phyloP scores from a whole-genome alignment of 2,329 filamentous ascomycete genomes.

The Dothiorella sarmentorum region DNA sequence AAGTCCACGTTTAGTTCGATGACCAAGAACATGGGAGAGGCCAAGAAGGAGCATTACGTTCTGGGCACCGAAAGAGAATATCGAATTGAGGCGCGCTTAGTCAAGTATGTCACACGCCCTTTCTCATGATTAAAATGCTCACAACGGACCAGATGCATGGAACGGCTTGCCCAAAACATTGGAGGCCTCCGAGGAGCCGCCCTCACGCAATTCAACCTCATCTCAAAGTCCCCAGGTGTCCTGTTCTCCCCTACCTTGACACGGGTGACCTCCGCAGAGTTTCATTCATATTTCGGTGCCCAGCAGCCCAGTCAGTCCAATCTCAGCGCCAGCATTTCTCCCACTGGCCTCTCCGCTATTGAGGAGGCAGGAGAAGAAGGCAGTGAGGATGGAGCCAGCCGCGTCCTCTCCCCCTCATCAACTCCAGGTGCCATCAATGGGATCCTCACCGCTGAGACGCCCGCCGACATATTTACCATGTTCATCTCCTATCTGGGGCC shows the following conservation, averaged over 20 bases:
- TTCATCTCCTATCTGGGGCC: conserved; percentile 89
- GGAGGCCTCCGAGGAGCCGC: conserved; percentile 88
- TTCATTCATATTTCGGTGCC: neutral
- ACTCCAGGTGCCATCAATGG: conserved; percentile 17
- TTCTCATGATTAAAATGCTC: neutral
- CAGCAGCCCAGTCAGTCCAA: neutral
- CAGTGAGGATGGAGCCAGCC: neutral
- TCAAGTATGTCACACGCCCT: conserved; percentile 47
- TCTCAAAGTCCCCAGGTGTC: conserved; percentile 54
- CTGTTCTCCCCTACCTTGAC: neutral
- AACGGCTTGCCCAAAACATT: conserved; percentile 80
- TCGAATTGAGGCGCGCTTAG: conserved; percentile 71
- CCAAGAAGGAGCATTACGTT: conserved; percentile 84
- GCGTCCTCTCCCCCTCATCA: neutral
- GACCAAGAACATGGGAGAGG: conserved; percentile 74
- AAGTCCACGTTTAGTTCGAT: conserved; percentile 66
- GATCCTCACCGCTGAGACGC: conserved; percentile 43
- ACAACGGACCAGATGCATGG: conserved; percentile 56
- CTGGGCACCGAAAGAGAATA: conserved; percentile 77
- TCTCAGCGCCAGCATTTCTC: conserved; percentile 30
- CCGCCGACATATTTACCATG: conserved; percentile 83
- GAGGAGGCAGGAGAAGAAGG: conserved; percentile 29
- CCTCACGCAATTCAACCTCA: conserved; percentile 79
- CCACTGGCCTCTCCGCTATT: conserved; percentile 37
- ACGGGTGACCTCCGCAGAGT: conserved; percentile 5